phyloP scores from a whole-genome alignment of 2,329 filamentous ascomycete species.

The Colletotrichum acutatum region DNA sequence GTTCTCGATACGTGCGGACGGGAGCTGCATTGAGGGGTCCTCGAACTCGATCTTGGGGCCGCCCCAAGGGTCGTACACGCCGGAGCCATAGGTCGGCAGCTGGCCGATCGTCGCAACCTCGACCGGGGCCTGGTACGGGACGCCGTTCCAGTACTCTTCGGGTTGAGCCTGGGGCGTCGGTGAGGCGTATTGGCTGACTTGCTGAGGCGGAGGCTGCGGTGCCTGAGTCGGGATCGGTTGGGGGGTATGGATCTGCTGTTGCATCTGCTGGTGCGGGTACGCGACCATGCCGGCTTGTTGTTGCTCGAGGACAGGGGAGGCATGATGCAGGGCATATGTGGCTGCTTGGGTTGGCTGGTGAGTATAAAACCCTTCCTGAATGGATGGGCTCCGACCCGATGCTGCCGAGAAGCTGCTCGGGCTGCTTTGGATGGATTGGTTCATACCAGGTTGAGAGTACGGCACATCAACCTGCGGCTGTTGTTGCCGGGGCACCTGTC shows the following conservation, averaged over 20 bases:
- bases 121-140: conserved; percentile 66
- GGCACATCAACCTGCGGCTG: conserved; percentile 58
- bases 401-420: conserved; percentile 68
- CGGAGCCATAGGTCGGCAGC: conserved; percentile 59
- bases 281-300: conserved; percentile 54
- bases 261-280: conserved; percentile 53
- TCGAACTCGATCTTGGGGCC: conserved; percentile 66
- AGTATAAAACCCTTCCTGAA: conserved; percentile 67
- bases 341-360: conserved; percentile 61
- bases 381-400: conserved; percentile 63
- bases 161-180: conserved; percentile 54
- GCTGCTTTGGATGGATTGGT: conserved; percentile 67
- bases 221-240: conserved; percentile 46
- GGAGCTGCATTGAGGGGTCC: conserved; percentile 68
- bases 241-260: conserved; percentile 46
- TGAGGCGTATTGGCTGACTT: conserved; percentile 41
- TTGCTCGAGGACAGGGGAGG: conserved; percentile 59
- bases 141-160: conserved; percentile 63
- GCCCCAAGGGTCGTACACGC: conserved; percentile 64
- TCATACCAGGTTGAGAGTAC: conserved; percentile 58
- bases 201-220: conserved; percentile 33
- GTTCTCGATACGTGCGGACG: conserved; percentile 67
- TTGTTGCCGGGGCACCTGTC: conserved; percentile 58
- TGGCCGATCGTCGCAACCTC: conserved; percentile 66
- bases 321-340: conserved; percentile 59